Evolutionary conservation across 2,329 filamentous ascomycete genomes (phyloP).

Genomic region (Magnaporthiopsis rhizophila): DNA sequence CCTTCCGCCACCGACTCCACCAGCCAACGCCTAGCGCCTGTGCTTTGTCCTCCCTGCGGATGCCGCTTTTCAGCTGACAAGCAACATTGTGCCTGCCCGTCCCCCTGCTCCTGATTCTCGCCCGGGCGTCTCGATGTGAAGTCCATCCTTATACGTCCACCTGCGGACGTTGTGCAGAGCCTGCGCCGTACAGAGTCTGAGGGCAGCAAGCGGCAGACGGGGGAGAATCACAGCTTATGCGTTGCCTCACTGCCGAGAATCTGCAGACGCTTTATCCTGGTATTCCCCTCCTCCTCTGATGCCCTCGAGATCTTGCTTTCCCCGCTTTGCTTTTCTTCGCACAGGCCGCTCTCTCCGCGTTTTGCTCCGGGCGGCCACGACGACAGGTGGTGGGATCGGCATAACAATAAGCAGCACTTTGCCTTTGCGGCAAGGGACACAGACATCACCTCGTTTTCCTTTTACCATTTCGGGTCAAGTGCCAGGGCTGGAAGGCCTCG

Average conservation of each 20-base stretch:
- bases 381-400: too few species aligned
- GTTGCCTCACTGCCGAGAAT: neutral
- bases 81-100: neutral
- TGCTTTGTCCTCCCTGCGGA: neutral
- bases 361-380: too few species aligned
- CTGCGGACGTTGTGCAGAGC: neutral
- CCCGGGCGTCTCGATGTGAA: neutral
- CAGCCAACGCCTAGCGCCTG: neutral
- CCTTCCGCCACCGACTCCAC: neutral
- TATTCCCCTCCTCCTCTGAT: neutral
- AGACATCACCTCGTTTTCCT: neutral
- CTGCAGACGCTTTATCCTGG: neutral
- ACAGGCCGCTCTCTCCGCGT: too few species aligned
- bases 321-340: too few species aligned
- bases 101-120: neutral
- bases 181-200: neutral
- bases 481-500: neutral
- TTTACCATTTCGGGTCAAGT: neutral
- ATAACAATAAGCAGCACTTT: too few species aligned
- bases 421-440: neutral
- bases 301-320: neutral
- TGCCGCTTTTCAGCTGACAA: neutral
- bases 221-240: neutral
- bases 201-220: neutral
- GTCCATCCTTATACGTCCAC: neutral